Evolutionary conservation across 1,139 yeast genomes (phyloP).

Genomic region (Yueomyces sp.): DNA sequence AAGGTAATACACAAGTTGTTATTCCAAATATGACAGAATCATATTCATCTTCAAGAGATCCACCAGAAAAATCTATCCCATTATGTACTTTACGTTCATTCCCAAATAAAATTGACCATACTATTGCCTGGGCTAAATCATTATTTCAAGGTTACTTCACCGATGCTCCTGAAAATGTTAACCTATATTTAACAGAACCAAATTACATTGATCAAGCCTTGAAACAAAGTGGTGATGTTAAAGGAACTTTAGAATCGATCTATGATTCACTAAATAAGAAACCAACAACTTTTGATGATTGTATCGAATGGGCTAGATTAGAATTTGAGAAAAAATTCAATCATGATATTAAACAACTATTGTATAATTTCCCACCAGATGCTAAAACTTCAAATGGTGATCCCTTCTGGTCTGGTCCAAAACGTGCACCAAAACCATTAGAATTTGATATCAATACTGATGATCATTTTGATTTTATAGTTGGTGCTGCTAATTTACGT

Average conservation of each 20-base stretch:
- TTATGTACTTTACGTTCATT: slow-evolving; percentile 92
- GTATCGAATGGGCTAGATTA: slow-evolving; percentile 87
- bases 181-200: slow-evolving; percentile 81
- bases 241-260: slow-evolving; percentile 72
- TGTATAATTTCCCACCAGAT: slow-evolving; percentile 89
- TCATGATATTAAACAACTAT: slow-evolving; percentile 77
- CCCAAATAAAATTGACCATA: slow-evolving; percentile 96
- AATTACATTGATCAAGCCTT: slow-evolving; percentile 82
- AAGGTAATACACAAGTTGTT: slow-evolving; percentile 95
- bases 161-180: slow-evolving; percentile 87
- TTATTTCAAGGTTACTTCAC: slow-evolving; percentile 88
- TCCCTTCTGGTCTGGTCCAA: slow-evolving; percentile 97
- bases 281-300: slow-evolving; percentile 85
- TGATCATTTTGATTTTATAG: slow-evolving; percentile 71
- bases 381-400: slow-evolving; percentile 84
- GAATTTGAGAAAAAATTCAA: slow-evolving; percentile 78
- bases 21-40: slow-evolving; percentile 89
- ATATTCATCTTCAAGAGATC: slow-evolving; percentile 92
- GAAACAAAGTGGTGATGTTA: slow-evolving; percentile 85
- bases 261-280: slow-evolving; percentile 60
- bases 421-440: slow-evolving; percentile 86
- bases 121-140: slow-evolving; percentile 98
- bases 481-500: slow-evolving; percentile 82
- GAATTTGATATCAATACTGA: slow-evolving; percentile 60
- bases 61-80: slow-evolving; percentile 96